Evolutionary conservation across 352 stramenopile genomes (phyloP).

Genomic region (Phytophthora sp.): DNA sequence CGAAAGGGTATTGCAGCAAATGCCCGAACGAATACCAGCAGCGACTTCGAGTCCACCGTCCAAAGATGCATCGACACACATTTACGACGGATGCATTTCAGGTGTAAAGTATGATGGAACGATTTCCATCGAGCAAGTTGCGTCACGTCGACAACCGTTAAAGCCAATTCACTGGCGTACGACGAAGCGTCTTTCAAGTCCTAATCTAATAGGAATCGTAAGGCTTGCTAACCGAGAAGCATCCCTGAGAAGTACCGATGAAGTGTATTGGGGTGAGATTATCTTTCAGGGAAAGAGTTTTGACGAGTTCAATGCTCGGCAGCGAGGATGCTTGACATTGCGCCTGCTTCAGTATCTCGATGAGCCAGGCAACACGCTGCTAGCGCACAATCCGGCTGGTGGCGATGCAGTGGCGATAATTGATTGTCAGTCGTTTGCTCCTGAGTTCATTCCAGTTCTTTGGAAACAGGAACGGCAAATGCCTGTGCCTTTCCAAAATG

Average conservation of each 20-base stretch:
- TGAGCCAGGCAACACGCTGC: slow-evolving; percentile 59
- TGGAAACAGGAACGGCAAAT: slow-evolving; percentile 80
- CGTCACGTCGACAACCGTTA: slow-evolving; percentile 62
- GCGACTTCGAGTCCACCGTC: slow-evolving; percentile 57
- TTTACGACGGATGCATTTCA: slow-evolving; percentile 71
- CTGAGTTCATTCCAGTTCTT: slow-evolving; percentile 85
- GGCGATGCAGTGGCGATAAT: slow-evolving; percentile 78
- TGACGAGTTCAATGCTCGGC: slow-evolving; percentile 70
- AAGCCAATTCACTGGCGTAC: slow-evolving; percentile 80
- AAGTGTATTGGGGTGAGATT: slow-evolving; percentile 83
- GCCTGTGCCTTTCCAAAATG: slow-evolving; percentile 77
- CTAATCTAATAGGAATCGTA: slow-evolving; percentile 87
- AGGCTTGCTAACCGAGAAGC: slow-evolving; percentile 54
- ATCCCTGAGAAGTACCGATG: slow-evolving; percentile 51
- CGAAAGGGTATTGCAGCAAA: slow-evolving; percentile 61
- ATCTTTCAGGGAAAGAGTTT: slow-evolving; percentile 68
- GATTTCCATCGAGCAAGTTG: slow-evolving; percentile 64
- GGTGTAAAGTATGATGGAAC: slow-evolving; percentile 66
- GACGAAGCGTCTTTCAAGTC: slow-evolving; percentile 74
- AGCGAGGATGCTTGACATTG: slow-evolving; percentile 63
- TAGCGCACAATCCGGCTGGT: slow-evolving; percentile 51
- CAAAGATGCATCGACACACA: slow-evolving; percentile 73
- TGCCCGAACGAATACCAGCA: slow-evolving; percentile 63
- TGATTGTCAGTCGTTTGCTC: slow-evolving; percentile 88
- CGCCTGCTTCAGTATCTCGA: slow-evolving; percentile 79